Evolutionary conservation across 805 yeast genomes (phyloP).

Genomic region (Kazachstania taianensis): DNA sequence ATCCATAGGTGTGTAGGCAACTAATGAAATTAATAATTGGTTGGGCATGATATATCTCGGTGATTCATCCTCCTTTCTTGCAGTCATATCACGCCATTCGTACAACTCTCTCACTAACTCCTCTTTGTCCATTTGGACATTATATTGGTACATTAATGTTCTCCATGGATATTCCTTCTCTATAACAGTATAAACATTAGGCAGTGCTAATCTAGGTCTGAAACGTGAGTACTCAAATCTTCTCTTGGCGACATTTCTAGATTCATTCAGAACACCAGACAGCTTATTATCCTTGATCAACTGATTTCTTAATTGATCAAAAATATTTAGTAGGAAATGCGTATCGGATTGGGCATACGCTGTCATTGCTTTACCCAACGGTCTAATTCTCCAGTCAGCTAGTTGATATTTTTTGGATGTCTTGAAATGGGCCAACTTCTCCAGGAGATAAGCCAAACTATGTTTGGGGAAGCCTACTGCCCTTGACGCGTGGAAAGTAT

Average conservation of each 20-base stretch:
- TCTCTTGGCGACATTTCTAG: conserved; percentile 69
- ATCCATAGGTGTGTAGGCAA: conserved; percentile 48
- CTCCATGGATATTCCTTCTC: conserved; percentile 60
- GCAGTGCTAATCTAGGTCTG: conserved; percentile 32
- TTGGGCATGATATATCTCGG: conserved; percentile 77
- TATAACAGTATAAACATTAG: conserved; percentile 39
- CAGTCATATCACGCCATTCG: conserved; percentile 75
- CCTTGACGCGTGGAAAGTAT: conserved; percentile 83
- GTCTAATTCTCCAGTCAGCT: conserved; percentile 94
- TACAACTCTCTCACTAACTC: conserved; percentile 51
- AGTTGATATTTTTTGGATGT: conserved; percentile 91
- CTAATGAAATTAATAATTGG: conserved; percentile 56
- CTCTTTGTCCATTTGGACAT: conserved; percentile 44
- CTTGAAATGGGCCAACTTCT: conserved; percentile 67
- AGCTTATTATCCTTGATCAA: conserved; percentile 43
- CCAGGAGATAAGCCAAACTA: conserved; percentile 76
- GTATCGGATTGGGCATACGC: conserved; percentile 93
- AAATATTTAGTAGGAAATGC: conserved; percentile 77
- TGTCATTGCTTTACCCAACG: conserved; percentile 63
- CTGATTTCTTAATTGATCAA: conserved; percentile 57
- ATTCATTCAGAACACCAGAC: conserved; percentile 57
- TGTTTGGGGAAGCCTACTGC: conserved; percentile 71
- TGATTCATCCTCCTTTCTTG: conserved; percentile 75
- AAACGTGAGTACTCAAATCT: conserved; percentile 73
- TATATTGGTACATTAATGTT: conserved; percentile 51